Percentiles rank a stretch among this genome's conserved stretches.
Conservation (phyloP, 768 basidiomycete genomes). For the Termitomyces sp. region DNA sequence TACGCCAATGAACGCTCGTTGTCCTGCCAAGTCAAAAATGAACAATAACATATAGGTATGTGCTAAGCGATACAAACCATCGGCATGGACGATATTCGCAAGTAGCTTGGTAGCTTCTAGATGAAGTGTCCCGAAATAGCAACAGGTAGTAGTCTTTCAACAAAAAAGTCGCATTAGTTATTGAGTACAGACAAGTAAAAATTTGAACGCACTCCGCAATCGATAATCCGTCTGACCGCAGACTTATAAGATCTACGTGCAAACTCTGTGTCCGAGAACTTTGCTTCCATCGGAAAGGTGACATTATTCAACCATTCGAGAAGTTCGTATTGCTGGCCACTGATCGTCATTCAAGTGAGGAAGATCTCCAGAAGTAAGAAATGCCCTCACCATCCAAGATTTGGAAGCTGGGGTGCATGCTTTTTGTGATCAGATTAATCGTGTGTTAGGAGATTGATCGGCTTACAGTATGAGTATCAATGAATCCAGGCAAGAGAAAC, state of each 20-base stretch:
- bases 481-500: slow-evolving; percentile 82
- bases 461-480: slow-evolving; percentile 89
- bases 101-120: slow-evolving; percentile 75
- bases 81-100: slow-evolving; percentile 63
- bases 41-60: background rate
- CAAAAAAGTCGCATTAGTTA: background rate
- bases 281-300: slow-evolving; percentile 86
- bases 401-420: slow-evolving; percentile 82
- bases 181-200: slow-evolving; percentile 1
- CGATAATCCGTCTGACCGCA: slow-evolving; percentile 67
- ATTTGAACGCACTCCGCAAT: slow-evolving; percentile 61
- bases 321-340: slow-evolving; percentile 82
- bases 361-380: background rate
- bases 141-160: slow-evolving; percentile 86
- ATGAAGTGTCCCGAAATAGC: slow-evolving; percentile 86
- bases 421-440: slow-evolving; percentile 16
- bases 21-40: slow-evolving; percentile 33
- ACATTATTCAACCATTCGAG: slow-evolving; percentile 82
- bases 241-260: slow-evolving; percentile 63
- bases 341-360: slow-evolving; percentile 19
- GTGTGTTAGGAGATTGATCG: background rate
- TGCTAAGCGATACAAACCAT: slow-evolving; percentile 35
- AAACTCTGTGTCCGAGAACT: slow-evolving; percentile 64
- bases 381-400: slow-evolving; percentile 49
- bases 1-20: slow-evolving; percentile 84